A percentile compares a stretch with the other conserved stretches of the same genome.
phyloP scores from a whole-genome alignment of 768 basidiomycete genomes.

The Pleurotus sapidus region DNA sequence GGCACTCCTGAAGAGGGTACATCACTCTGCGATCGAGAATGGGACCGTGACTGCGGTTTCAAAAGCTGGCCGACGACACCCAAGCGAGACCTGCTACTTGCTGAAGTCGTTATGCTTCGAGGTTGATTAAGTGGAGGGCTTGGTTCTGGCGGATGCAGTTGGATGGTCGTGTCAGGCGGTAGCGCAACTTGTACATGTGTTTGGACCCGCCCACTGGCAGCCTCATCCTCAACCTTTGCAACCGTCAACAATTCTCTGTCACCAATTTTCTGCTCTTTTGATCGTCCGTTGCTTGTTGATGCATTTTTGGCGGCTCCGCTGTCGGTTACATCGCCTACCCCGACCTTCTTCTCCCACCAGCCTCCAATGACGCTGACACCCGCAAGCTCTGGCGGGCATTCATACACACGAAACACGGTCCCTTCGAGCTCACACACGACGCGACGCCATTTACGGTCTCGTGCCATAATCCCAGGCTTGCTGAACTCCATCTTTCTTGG shows the following conservation, averaged over 20 bases:
- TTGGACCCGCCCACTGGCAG: constrained; percentile 19
- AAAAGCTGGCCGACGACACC: constrained; percentile 41
- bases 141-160: not conserved
- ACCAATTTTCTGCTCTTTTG: constrained; percentile 15
- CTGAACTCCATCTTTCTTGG: constrained; percentile 93
- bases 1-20: constrained; percentile 16
- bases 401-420: constrained; percentile 81
- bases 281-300: not conserved
- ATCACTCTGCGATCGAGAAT: constrained; percentile 40
- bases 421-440: constrained; percentile 90
- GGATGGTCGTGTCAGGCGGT: not conserved
- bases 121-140: constrained; percentile 8
- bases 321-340: constrained; percentile 58
- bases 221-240: constrained; percentile 20
- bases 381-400: constrained; percentile 37
- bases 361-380: constrained; percentile 57
- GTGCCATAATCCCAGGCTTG: constrained; percentile 80
- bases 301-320: constrained; percentile 12
- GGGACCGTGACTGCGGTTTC: constrained; percentile 36
- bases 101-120: constrained; percentile 12
- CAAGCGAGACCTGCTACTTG: constrained; percentile 32
- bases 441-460: constrained; percentile 89
- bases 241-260: constrained; percentile 16
- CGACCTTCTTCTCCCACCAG: constrained; percentile 79
- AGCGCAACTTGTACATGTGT: constrained; percentile 14